Conservation (phyloP, 1,284 basidiomycete genomes). For the Stygiomarasmius scandens region DNA sequence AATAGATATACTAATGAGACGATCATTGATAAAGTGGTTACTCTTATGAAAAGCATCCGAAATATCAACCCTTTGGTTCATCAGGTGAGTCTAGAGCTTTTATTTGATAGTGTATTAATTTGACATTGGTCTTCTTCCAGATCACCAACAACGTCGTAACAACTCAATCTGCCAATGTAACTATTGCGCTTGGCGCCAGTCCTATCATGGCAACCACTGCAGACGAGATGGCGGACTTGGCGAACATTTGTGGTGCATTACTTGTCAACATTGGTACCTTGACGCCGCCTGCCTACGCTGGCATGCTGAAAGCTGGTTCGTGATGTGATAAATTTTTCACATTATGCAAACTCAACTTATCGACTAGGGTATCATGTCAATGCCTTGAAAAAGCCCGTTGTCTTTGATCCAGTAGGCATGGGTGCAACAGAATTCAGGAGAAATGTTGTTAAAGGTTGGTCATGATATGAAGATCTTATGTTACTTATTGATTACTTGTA, state of each 20-base stretch:
- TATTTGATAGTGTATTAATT: neutral
- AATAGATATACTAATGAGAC: conserved; percentile 20
- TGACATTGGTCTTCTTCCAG: conserved; percentile 39
- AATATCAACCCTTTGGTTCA: conserved; percentile 73
- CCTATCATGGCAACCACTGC: conserved; percentile 93
- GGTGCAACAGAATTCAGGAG: conserved; percentile 82
- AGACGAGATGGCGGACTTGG: conserved; percentile 83
- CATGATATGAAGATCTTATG: neutral
- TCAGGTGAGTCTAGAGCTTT: conserved; percentile 54
- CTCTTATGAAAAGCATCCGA: conserved; percentile 55
- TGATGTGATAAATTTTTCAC: conserved; percentile 8
- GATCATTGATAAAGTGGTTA: conserved; percentile 30
- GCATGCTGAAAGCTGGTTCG: conserved; percentile 82
- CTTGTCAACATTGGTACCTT: conserved; percentile 94
- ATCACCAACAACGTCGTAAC: conserved; percentile 92
- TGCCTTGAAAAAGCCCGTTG: conserved; percentile 72
- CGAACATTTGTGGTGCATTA: conserved; percentile 67
- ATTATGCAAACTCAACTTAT: neutral
- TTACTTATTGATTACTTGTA: conserved; percentile 24
- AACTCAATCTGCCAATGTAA: conserved; percentile 91
- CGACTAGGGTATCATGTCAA: conserved; percentile 65
- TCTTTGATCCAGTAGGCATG: conserved; percentile 94
- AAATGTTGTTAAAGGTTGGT: conserved; percentile 53
- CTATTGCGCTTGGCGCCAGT: conserved; percentile 86
- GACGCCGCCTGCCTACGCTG: conserved; percentile 55